A percentile compares a stretch with the other conserved stretches of the same genome.
Evolutionary conservation across 768 basidiomycete species (phyloP).

Genomic region (Sporobolomyces pararoseus): DNA sequence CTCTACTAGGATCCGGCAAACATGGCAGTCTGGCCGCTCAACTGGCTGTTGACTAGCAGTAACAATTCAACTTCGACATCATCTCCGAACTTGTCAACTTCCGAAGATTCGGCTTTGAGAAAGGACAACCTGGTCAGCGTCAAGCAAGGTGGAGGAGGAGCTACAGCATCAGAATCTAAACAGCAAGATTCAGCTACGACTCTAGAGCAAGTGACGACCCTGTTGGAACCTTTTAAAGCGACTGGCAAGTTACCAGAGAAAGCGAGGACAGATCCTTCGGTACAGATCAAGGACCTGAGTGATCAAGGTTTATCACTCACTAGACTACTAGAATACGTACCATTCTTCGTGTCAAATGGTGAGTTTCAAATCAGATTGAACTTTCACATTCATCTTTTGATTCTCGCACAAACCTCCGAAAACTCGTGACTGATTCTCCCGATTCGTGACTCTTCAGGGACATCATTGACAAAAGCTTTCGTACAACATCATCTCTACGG

Average conservation of each 20-base stretch:
- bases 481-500: constrained; percentile 77
- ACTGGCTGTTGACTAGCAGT: constrained; percentile 13
- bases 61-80: not conserved
- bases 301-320: constrained; percentile 22
- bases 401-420: too few relatives aligned
- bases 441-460: constrained; percentile 46
- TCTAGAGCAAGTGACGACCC: constrained; percentile 23
- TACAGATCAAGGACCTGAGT: constrained; percentile 7
- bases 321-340: constrained; percentile 40
- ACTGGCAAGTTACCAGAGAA: constrained; percentile 18
- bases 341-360: constrained; percentile 44
- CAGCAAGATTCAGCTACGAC: not conserved
- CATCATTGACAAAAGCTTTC: constrained; percentile 62
- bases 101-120: not conserved
- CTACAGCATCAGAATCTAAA: too few relatives aligned
- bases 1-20: too few relatives aligned
- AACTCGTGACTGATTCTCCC: not conserved
- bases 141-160: constrained; percentile 8
- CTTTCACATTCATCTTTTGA: not conserved
- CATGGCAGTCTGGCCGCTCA: constrained; percentile 17
- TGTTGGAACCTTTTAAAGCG: constrained; percentile 37
- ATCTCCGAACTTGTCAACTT: not conserved
- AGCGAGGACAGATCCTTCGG: constrained; percentile 33
- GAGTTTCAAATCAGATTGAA: constrained; percentile 9
- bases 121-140: not conserved